Evolutionary conservation across 352 stramenopile species (phyloP).

Genomic region (Saprolegnia diclina): DNA sequence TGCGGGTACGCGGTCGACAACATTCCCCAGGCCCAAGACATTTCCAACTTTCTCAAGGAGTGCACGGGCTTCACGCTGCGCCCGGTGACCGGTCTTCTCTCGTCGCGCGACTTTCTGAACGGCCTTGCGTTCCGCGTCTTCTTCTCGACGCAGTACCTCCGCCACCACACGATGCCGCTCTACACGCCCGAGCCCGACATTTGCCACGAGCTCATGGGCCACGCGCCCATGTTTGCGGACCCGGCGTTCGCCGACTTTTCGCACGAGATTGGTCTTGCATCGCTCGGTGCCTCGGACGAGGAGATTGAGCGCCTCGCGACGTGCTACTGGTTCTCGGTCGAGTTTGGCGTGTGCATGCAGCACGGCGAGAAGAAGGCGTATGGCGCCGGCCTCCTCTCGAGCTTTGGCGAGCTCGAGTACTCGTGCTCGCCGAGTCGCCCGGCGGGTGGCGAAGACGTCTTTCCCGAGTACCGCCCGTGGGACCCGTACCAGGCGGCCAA

Average conservation of each 20-base stretch:
- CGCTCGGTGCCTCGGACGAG: slow-evolving; percentile 92
- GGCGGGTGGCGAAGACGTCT: slow-evolving; percentile 46
- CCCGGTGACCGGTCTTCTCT: slow-evolving; percentile 94
- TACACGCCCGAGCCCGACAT: slow-evolving; percentile 98
- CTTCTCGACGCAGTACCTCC: slow-evolving; percentile 96
- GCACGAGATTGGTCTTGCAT: slow-evolving; percentile 95
- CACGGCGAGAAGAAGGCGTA: slow-evolving; percentile 94
- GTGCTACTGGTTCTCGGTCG: slow-evolving; percentile 98
- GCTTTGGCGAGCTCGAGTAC: slow-evolving; percentile 97
- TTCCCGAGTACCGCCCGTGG: slow-evolving; percentile 90
- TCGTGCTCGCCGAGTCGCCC: slow-evolving; percentile 71
- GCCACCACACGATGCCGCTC: slow-evolving; percentile 91
- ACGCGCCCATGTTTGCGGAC: slow-evolving; percentile 97
- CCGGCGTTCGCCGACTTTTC: slow-evolving; percentile 97
- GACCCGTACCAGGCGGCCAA: slow-evolving; percentile 89
- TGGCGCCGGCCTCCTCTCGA: slow-evolving; percentile 93
- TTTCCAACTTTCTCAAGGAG: slow-evolving; percentile 92
- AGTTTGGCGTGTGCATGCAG: slow-evolving; percentile 95
- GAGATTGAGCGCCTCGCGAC: slow-evolving; percentile 92
- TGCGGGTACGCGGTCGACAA: slow-evolving; percentile 91
- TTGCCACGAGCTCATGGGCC: slow-evolving; percentile 94
- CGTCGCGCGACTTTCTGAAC: slow-evolving; percentile 96
- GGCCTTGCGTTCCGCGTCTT: slow-evolving; percentile 97
- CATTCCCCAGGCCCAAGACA: slow-evolving; percentile 93
- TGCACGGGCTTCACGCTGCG: slow-evolving; percentile 90